Evolutionary conservation across 768 basidiomycete species (phyloP), one percentile per base, ranked within the genome.

Genomic region (Zangia roseola): DNA sequence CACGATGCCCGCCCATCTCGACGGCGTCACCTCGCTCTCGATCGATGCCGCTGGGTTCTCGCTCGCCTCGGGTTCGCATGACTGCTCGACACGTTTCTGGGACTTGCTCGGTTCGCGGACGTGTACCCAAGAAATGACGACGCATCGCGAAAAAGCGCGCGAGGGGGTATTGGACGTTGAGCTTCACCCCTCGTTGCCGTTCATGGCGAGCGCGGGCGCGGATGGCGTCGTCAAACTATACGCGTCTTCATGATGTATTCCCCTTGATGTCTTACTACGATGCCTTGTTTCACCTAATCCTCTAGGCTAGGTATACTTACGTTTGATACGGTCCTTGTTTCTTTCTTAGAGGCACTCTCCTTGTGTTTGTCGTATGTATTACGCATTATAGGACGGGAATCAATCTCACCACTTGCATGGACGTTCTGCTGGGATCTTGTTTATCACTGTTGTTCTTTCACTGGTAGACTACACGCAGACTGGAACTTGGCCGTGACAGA

Each of bases 71-170:
- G 89, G 86, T 34, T 88, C 90, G 47, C 92, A 95, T 65, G 97
- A 98, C 64, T 94, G 94, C 64, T 94, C 92, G 14, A 74, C 92
- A 31, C 88, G 94, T 21, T 87, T 97, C 71, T 99, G 97, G 97
- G 91, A 95, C 65, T 69, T 97, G 41, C 80, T 91, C 30, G 85
- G 85, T 52, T 78, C 84, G 46, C 80, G 82, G 33, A 79, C 84
- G 38, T 95, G 93, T 65, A 71, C 92, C 13, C 94, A 98, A 60
- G 97, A 98, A 68, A 80, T 90, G 51, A 86, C 89, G 26, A 82
- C 81, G 31, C 97, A 98, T 71, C 82, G 95, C 40, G 82, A 86
- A 72, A 95, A 94, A 70, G 87, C 84, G 35, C 79, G 83, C 44
- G 94, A 97, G 67, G 97, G 97, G 34, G 91, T 95, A 19, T 74